phyloP scores from a whole-genome alignment of 1,139 yeast genomes.

The Scheffersomyces illinoinensis region DNA sequence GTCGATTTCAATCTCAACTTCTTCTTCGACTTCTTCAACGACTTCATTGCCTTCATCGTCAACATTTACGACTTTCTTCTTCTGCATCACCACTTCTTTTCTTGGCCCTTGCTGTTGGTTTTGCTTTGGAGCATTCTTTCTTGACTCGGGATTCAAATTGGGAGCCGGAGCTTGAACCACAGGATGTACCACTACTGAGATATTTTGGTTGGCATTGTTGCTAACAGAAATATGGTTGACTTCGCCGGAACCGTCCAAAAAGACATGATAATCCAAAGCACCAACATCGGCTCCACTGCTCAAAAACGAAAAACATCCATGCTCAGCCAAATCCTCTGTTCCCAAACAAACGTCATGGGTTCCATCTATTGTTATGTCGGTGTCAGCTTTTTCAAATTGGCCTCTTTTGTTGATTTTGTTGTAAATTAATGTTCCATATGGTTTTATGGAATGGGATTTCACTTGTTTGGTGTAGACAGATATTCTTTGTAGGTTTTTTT shows the following conservation, averaged over 20 bases:
- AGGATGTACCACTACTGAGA: conserved; percentile 7
- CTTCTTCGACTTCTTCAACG: conserved; percentile 25
- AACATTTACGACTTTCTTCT: conserved; percentile 9
- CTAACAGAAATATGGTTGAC: conserved; percentile 6
- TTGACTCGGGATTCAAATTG: conserved; percentile 26
- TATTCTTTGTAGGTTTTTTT: conserved; percentile 2
- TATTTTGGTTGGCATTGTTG: background rate
- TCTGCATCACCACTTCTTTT: conserved; percentile 15
- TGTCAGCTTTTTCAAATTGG: conserved; percentile 1
- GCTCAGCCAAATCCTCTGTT: conserved; percentile 26
- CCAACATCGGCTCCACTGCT: conserved; percentile 1
- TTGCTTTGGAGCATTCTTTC: conserved; percentile 7
- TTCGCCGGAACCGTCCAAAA: conserved; percentile 14
- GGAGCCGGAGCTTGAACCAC: conserved; percentile 23
- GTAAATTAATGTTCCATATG: conserved; percentile 17
- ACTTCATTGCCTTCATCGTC: conserved; percentile 29
- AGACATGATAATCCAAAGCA: conserved; percentile 5
- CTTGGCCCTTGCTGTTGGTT: conserved; percentile 8
- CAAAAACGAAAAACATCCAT: conserved; percentile 33
- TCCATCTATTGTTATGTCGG: background rate
- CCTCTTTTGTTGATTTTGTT: conserved; percentile 6
- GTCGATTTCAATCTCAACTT: conserved; percentile 26
- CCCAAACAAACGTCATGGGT: conserved; percentile 31
- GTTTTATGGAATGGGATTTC: conserved; percentile 7
- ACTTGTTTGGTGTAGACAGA: conserved; percentile 9